A percentile compares a stretch with the other conserved stretches of the same genome.
Evolutionary conservation across 2,329 filamentous ascomycete species (phyloP).

Genomic region (Graphilbum fragrans): DNA sequence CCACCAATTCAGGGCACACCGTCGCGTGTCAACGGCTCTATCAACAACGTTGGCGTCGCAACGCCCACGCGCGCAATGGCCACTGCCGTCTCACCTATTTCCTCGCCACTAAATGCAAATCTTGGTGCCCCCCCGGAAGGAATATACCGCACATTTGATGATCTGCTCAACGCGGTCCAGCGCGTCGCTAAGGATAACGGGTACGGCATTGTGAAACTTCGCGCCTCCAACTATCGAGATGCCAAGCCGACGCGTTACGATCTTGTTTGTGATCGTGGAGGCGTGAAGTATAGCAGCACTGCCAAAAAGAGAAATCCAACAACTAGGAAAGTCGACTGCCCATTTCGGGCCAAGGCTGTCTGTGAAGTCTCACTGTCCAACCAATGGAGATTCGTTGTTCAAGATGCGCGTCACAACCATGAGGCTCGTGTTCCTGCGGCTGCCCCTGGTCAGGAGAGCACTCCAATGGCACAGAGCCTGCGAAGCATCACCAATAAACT

Average conservation of each 20-base stretch:
- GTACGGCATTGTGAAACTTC: constrained; percentile 50
- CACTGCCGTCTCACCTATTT: constrained; percentile 14
- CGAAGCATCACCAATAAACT: constrained; percentile 47
- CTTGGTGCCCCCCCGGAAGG: constrained; percentile 46
- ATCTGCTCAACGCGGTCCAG: constrained; percentile 45
- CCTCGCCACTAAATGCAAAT: constrained; percentile 24
- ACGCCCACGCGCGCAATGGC: constrained; percentile 12
- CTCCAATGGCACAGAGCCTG: constrained; percentile 44
- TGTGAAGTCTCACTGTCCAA: constrained; percentile 51
- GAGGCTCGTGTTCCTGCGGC: constrained; percentile 43
- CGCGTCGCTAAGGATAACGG: constrained; percentile 49
- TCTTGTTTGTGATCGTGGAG: constrained; percentile 49
- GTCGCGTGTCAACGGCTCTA: constrained; percentile 6
- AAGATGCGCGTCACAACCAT: constrained; percentile 49
- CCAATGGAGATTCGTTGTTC: constrained; percentile 52
- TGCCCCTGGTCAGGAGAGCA: constrained; percentile 43
- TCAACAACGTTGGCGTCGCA: constrained; percentile 6
- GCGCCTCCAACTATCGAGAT: constrained; percentile 51
- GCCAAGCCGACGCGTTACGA: constrained; percentile 51
- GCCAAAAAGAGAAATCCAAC: constrained; percentile 53
- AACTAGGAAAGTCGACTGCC: constrained; percentile 52
- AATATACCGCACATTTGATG: constrained; percentile 47
- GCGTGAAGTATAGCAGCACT: constrained; percentile 53
- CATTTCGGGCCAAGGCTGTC: constrained; percentile 51
- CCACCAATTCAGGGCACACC: constrained; percentile 9